Base-by-base conservation (phyloP, 768 basidiomycete species). In the Mycena galericulata region DNA sequence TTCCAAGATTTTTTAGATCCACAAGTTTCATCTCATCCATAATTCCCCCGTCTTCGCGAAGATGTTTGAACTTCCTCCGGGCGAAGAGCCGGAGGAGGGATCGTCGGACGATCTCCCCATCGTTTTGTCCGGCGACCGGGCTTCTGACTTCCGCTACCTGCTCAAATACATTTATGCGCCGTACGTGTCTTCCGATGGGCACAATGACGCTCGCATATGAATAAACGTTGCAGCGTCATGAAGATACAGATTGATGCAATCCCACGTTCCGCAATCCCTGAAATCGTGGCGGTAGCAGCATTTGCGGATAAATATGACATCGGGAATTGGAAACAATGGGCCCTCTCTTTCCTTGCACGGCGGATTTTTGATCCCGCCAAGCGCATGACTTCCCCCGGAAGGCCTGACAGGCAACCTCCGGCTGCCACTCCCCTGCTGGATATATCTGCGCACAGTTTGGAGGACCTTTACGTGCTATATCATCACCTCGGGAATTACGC, bases 151-250 rank as follows among this genome's bases (percentile, higher is more conserved):
- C n/a, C n/a, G n/a, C n/a, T n/a, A n/a, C n/a, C n/a, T n/a, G n/a
- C n/a, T n/a, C n/a, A n/a, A n/a, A n/a, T n/a, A n/a, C n/a, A n/a
- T n/a, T n/a, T n/a, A n/a, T n/a, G n/a, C n/a, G n/a, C n/a, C n/a
- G n/a, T n/a, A n/a, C n/a, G n/a, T n/a, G n/a, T n/a, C n/a, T n/a
- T n/a, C n/a, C n/a, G n/a, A n/a, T n/a, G n/a, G n/a, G n/a, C n/a
- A n/a, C n/a, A n/a, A n/a, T n/a, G n/a, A n/a, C n/a, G n/a, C n/a
- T n/a, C n/a, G n/a, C n/a, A n/a, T 57, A 45, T 29, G 56, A 27
- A 57, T 41, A 36, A 29, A 38, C 54, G 34, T 55, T 51, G 49
- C 49, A 57, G 56, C 34, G 56, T n/a, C 20, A 57, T 57, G 38
- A 41, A 26, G 15, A 57, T 41, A 20, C 56, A 57, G 27, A 57